phyloP scores from a whole-genome alignment of 306 rosid genomes.

The Cucurbita maxima region DNA sequence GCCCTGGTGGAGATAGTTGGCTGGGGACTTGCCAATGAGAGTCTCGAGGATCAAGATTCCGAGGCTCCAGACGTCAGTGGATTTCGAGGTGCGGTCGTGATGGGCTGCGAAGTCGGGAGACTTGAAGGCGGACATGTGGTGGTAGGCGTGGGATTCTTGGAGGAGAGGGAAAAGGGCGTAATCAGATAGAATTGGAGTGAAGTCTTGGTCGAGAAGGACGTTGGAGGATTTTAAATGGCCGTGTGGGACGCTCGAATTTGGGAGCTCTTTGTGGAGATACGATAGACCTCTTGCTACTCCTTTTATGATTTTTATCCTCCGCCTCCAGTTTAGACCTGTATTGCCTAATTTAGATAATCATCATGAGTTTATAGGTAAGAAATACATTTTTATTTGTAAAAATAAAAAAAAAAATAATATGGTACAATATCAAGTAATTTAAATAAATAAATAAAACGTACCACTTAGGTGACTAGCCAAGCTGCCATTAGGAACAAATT shows the following conservation, averaged over 20 bases:
- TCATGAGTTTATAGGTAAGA: no score
- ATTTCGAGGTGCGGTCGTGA: conserved; percentile 59
- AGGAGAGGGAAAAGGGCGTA: conserved; percentile 34
- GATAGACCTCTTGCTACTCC: conserved; percentile 56
- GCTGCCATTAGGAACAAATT: conserved; percentile 41
- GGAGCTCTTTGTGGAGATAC: conserved; percentile 45
- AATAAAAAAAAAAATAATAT: no score
- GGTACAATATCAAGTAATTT: no score
- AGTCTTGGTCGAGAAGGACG: conserved; percentile 30
- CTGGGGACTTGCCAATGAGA: conserved; percentile 44
- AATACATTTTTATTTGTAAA: no score
- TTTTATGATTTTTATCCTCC: conserved; percentile 26
- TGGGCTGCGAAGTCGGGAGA: conserved; percentile 50
- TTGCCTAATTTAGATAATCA: no score
- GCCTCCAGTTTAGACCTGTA: background rate
- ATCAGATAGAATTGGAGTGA: conserved; percentile 40
- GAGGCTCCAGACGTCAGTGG: conserved; percentile 82
- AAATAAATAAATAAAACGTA: background rate
- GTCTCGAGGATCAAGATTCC: conserved; percentile 64
- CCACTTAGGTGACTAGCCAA: conserved; percentile 62
- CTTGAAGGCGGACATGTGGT: conserved; percentile 53
- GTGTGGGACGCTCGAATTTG: conserved; percentile 23
- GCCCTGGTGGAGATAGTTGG: conserved; percentile 43
- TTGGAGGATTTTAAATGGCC: conserved; percentile 92
- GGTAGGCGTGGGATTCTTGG: conserved; percentile 35